phyloP scores from a whole-genome alignment of 2,329 filamentous ascomycete genomes.

The Pseudonectria buxi region DNA sequence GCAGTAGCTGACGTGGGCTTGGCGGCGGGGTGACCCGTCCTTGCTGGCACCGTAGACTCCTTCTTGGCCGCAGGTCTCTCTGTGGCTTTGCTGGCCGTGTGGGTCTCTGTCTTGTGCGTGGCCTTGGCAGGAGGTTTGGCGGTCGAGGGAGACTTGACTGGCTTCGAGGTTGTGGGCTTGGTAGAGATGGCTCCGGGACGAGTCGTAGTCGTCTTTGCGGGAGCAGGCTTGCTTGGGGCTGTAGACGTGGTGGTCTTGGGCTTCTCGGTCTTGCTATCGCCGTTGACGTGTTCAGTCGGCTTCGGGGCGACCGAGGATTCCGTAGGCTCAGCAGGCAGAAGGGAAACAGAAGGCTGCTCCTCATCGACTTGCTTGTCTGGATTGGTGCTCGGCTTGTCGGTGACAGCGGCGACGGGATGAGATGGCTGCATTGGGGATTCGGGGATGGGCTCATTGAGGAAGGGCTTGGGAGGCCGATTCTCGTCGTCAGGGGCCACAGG shows the following conservation, averaged over 20 bases:
- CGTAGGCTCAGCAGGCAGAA: conserved; percentile 8
- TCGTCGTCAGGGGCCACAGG: conserved; percentile 22
- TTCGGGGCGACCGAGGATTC: conserved; percentile 6
- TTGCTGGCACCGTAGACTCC: conserved; percentile 23
- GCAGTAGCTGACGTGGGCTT: conserved; percentile 28
- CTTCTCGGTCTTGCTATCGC: conserved; percentile 19
- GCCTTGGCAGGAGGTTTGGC: conserved; percentile 18
- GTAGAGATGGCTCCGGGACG: conserved; percentile 19
- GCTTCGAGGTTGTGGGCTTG: conserved; percentile 15
- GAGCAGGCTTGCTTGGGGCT: conserved; percentile 7
- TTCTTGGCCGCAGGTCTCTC: conserved; percentile 26
- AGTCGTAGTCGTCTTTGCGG: conserved; percentile 14
- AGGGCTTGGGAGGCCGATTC: conserved; percentile 12
- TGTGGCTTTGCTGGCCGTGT: conserved; percentile 21
- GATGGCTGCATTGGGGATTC: conserved; percentile 33
- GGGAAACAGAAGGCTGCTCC: conserved; percentile 24
- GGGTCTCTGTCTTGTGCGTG: conserved; percentile 21
- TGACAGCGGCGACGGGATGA: conserved; percentile 17
- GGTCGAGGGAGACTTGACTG: conserved; percentile 15
- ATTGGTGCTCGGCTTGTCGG: conserved; percentile 30
- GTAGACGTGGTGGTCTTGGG: conserved; percentile 11
- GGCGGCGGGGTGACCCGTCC: conserved; percentile 14
- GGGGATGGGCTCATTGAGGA: conserved; percentile 34
- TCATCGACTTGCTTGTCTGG: conserved; percentile 35
- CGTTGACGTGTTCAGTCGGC: conserved; percentile 11